These are phyloP conservation scores for Arthrobotrys conoides DNA, from an alignment of 2,329 filamentous ascomycete genomes.

Conservation along the genomic window DNA sequence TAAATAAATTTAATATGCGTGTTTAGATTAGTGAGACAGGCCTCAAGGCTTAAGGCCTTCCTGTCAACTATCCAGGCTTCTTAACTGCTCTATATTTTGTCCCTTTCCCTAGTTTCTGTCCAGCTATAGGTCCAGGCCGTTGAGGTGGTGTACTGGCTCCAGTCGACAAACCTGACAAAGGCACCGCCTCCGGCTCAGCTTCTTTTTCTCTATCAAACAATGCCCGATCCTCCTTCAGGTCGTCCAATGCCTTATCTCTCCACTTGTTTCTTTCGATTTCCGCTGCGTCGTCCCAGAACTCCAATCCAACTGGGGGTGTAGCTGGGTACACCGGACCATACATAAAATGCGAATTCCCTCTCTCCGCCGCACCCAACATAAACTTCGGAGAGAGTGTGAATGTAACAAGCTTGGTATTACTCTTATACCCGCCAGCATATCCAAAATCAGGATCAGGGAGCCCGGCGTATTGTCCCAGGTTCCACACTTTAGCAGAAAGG, in stretches of 20 bases:
- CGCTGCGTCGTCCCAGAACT: conserved; percentile 27
- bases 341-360: neutral
- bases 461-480: neutral
- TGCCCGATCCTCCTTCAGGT: neutral
- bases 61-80: neutral
- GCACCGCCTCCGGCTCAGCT: neutral
- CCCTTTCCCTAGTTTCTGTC: neutral
- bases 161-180: neutral
- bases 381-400: neutral
- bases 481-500: conserved; percentile 3
- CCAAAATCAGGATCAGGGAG: conserved; percentile 28
- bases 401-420: neutral
- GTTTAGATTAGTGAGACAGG: too few relatives aligned
- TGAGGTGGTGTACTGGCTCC: neutral
- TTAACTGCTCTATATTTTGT: conserved; percentile 1
- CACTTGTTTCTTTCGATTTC: conserved; percentile 38
- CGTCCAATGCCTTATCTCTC: conserved; percentile 22
- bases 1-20: too few relatives aligned
- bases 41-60: too few relatives aligned
- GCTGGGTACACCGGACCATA: conserved; percentile 1
- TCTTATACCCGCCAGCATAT: neutral
- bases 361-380: conserved; percentile 25
- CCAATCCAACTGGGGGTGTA: neutral
- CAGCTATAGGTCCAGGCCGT: neutral
- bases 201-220: conserved; percentile 7